These are phyloP conservation scores for Lactarius indigo DNA, from an alignment of 768 basidiomycete species.

Conservation along the genomic window DNA sequence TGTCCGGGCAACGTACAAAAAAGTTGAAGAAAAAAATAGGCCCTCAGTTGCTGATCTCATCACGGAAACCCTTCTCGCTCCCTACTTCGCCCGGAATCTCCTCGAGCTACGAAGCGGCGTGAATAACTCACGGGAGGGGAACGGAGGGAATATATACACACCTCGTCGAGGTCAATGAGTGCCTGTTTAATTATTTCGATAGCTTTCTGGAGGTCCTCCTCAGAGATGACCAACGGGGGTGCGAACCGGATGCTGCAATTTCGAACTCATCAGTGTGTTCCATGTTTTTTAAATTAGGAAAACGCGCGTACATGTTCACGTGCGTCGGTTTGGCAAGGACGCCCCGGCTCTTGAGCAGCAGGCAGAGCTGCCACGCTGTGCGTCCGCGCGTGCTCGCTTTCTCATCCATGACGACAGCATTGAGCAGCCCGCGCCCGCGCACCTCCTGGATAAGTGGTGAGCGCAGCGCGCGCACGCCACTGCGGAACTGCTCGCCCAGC, in stretches of 20 bases:
- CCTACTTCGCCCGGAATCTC: constrained; percentile 63
- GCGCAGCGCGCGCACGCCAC: constrained; percentile 52
- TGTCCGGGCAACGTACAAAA: neutral
- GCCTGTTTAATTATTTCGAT: constrained; percentile 73
- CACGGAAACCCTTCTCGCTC: constrained; percentile 56
- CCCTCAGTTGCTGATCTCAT: constrained; percentile 34
- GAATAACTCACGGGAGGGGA: constrained; percentile 30
- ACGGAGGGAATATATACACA: constrained; percentile 33
- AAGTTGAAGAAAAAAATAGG: neutral
- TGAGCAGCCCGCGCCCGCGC: constrained; percentile 84
- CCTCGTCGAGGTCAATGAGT: constrained; percentile 77
- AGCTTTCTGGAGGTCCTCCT: constrained; percentile 74
- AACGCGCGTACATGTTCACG: constrained; percentile 73
- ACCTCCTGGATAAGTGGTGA: constrained; percentile 74
- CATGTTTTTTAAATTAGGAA: neutral
- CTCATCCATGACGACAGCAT: constrained; percentile 93
- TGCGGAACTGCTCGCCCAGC: constrained; percentile 81
- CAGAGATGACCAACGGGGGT: constrained; percentile 91
- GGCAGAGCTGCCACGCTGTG: constrained; percentile 94
- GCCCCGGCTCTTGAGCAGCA: constrained; percentile 87
- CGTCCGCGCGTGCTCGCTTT: constrained; percentile 67
- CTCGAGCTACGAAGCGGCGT: constrained; percentile 37
- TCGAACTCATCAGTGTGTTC: neutral
- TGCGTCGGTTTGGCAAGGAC: constrained; percentile 96
- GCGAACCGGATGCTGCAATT: constrained; percentile 84